These are phyloP conservation scores for Erodium texanum DNA, from an alignment of 441 rosid species.

Conservation along the genomic window DNA sequence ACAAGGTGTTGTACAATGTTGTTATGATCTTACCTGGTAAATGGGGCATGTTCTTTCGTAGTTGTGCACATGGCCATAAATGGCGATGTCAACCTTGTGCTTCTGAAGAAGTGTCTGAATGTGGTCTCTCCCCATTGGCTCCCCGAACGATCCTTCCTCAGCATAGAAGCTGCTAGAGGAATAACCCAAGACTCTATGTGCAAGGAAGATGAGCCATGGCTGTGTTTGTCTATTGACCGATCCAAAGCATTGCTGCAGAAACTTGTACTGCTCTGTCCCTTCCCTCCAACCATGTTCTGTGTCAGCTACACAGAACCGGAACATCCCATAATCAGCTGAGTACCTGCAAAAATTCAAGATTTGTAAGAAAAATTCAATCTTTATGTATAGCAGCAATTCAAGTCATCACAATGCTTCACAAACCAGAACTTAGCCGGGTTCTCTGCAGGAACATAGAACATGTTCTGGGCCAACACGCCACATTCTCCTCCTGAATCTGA, in stretches of 20 bases:
- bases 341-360: conserved; percentile 43
- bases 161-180: not conserved
- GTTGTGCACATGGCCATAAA: conserved; percentile 11
- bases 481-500: conserved; percentile 91
- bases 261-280: conserved; percentile 12
- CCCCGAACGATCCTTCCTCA: conserved; percentile 84
- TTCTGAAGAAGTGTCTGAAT: conserved; percentile 13
- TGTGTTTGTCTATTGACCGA: conserved; percentile 2
- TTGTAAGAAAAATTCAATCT: not conserved
- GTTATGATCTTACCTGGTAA: conserved; percentile 2
- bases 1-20: not conserved
- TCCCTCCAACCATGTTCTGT: conserved; percentile 38
- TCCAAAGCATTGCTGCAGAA: conserved; percentile 9
- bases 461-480: conserved; percentile 81
- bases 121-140: conserved; percentile 16
- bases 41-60: no score
- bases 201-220: conserved; percentile 15
- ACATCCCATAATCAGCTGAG: conserved; percentile 75
- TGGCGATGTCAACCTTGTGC: conserved; percentile 10
- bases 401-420: not conserved
- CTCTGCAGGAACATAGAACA: conserved; percentile 80
- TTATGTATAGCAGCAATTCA: not conserved
- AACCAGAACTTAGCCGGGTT: conserved; percentile 91
- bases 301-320: conserved; percentile 85
- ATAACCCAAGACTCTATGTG: conserved; percentile 7